Evolutionary conservation across 257 asterid species (phyloP).

Genomic region (Voacanga thouarsii): DNA sequence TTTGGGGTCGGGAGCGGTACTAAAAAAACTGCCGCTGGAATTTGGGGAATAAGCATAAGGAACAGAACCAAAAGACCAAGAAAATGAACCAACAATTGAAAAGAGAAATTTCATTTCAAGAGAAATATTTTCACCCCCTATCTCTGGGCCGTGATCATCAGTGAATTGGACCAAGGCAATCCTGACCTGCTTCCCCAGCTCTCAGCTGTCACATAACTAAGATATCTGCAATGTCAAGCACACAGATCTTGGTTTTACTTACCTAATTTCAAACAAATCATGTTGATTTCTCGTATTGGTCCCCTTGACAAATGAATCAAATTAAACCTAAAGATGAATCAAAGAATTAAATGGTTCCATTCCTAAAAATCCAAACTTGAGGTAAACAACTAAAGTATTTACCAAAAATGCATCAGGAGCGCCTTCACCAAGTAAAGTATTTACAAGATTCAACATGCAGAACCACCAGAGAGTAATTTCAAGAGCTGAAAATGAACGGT

Average conservation of each 20-base stretch:
- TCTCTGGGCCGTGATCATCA: not conserved
- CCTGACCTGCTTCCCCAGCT: not conserved
- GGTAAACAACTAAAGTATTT: not conserved
- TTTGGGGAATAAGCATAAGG: not conserved
- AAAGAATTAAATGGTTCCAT: not conserved
- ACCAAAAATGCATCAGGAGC: not conserved
- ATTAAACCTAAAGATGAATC: not conserved
- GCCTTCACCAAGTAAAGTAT: not conserved
- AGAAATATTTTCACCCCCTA: not conserved
- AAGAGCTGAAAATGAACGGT: not conserved
- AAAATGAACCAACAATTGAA: not conserved
- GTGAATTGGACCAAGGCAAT: not conserved
- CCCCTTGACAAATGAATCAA: not conserved
- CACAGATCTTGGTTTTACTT: not conserved
- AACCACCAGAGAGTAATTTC: not conserved
- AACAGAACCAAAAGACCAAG: too few relatives aligned
- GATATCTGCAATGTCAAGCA: not conserved
- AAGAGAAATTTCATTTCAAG: not conserved
- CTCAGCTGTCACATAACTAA: not conserved
- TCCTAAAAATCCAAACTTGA: not conserved
- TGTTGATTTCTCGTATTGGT: too few relatives aligned
- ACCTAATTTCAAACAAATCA: not conserved
- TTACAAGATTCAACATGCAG: not conserved
- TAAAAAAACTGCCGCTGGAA: not conserved
- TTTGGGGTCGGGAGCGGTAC: not conserved